Evolutionary conservation across 306 rosid species (phyloP), one percentile per base, ranked within the genome.

Genomic region (Elaeagnus macrophylla): DNA sequence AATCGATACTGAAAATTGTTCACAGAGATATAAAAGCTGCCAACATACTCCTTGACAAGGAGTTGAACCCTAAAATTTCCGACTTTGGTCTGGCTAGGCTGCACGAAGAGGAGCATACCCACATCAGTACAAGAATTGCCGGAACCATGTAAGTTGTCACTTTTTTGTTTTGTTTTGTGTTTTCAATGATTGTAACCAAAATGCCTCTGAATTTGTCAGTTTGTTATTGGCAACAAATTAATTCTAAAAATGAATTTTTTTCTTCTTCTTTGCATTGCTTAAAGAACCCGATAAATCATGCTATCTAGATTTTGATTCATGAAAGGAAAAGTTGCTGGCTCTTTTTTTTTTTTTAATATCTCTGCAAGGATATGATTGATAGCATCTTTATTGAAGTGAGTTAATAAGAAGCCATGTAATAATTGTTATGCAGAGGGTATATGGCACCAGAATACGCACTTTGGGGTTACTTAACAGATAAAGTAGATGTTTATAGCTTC

Each of bases 21-120:
- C 84, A 83, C 51, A 77, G 93, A 54, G 87, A 83, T 58, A 79
- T 79, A 64, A 83, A 83, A 68, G 70, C 76, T 45, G 68, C 73
- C 8, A 81, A 78, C 25, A 71, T 81, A 53, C 61, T 84, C 39
- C 79, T 84, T 37, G 88, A 84, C 40, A 39, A 45, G 32, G 60
- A 76, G 57, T 67, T 84, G 37, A 84, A 71, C 49, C 73, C 94
- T 4, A 84, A 81, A 48, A 84, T 84, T 62, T 84, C 88, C 2
- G 85, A 84, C 57, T 84, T 81, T 46, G 94, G 94, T 39, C 73
- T 84, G 81, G 94, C 94, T 16, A 84, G 53, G 74, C 77, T 84
- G 18, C 54, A 76, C 36, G 80, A 84, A 48, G 85, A 78, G 56
- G 83, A 81, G 42, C 75, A 76, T 32, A 74, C 72, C 45, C 90